Conservation (phyloP, 495 filamentous ascomycete species). For the Penicillium cosmopolitanum region DNA sequence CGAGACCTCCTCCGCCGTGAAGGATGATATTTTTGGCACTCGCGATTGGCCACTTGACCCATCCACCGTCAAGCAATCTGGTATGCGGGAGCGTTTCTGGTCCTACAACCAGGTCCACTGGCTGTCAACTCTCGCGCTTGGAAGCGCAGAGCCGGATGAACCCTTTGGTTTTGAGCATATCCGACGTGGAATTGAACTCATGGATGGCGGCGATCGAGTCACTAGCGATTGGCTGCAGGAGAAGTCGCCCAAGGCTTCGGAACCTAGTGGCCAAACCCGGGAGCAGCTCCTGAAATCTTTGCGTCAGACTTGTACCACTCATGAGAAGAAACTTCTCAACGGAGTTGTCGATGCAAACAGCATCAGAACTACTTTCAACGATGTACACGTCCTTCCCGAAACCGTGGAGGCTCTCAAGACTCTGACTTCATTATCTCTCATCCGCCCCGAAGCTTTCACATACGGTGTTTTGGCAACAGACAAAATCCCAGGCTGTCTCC, state of each 20-base stretch:
- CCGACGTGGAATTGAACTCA: constrained; percentile 40
- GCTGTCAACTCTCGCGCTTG: constrained; percentile 63
- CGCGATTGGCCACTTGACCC: constrained; percentile 43
- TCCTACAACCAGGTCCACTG: constrained; percentile 64
- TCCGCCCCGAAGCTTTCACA: constrained; percentile 90
- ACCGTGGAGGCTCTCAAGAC: constrained; percentile 89
- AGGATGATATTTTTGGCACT: constrained; percentile 38
- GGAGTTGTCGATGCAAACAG: constrained; percentile 81
- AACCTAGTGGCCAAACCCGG: constrained; percentile 34
- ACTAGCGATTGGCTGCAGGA: constrained; percentile 45
- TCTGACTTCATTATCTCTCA: constrained; percentile 83
- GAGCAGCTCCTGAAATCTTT: constrained; percentile 44
- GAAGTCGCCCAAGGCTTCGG: constrained; percentile 32
- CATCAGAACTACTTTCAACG: constrained; percentile 82
- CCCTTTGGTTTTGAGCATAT: constrained; percentile 46
- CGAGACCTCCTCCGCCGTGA: constrained; percentile 35
- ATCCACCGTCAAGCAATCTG: constrained; percentile 41
- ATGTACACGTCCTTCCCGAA: constrained; percentile 78
- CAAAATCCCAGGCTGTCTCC: constrained; percentile 82
- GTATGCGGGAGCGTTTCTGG: constrained; percentile 59
- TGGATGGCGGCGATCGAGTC: constrained; percentile 39
- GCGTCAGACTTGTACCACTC: constrained; percentile 61
- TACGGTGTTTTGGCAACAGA: constrained; percentile 94
- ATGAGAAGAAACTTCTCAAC: constrained; percentile 82
- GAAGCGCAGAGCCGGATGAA: constrained; percentile 48